Evolutionary conservation across 495 filamentous ascomycete genomes (phyloP).

Genomic region (Hyaloscypha finlandica): DNA sequence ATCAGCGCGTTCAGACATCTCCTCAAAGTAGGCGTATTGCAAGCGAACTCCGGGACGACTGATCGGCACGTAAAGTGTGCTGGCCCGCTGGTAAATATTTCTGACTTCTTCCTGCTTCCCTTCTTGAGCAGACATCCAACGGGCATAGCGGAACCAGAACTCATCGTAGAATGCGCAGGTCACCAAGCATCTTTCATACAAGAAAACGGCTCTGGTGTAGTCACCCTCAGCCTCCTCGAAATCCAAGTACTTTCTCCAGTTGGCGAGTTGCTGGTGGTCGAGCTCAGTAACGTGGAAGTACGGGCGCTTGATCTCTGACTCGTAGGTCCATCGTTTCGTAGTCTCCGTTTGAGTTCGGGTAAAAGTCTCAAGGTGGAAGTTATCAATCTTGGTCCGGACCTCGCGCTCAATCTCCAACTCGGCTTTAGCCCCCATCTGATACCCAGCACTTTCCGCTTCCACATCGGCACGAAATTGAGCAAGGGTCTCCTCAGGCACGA

Average conservation of each 20-base stretch:
- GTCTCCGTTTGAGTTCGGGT: conserved; percentile 83
- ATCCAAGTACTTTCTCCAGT: conserved; percentile 96
- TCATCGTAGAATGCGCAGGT: conserved; percentile 94
- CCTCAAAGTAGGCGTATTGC: conserved; percentile 94
- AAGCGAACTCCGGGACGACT: conserved; percentile 76
- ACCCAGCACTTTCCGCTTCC: conserved; percentile 54
- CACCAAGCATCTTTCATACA: conserved; percentile 93
- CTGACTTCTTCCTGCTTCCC: conserved; percentile 87
- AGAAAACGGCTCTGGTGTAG: conserved; percentile 70
- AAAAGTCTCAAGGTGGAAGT: conserved; percentile 79
- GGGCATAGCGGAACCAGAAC: conserved; percentile 96
- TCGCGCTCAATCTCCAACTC: conserved; percentile 86
- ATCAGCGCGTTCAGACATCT: conserved; percentile 72
- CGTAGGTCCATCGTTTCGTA: conserved; percentile 91
- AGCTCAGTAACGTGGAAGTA: conserved; percentile 97
- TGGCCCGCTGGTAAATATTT: conserved; percentile 88
- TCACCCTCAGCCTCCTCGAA: conserved; percentile 90
- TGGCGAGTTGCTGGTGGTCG: conserved; percentile 80
- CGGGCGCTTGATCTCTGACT: conserved; percentile 91
- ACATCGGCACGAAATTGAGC: conserved; percentile 70
- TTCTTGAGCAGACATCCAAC: conserved; percentile 89
- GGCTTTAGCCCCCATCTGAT: conserved; percentile 44
- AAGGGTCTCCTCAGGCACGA: conserved; percentile 68
- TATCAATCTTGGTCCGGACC: conserved; percentile 76
- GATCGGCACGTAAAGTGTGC: conserved; percentile 83